Evolutionary conservation across 1,284 basidiomycete genomes (phyloP), one percentile per base, ranked within the genome.

Genomic region (Peniophora sp.): DNA sequence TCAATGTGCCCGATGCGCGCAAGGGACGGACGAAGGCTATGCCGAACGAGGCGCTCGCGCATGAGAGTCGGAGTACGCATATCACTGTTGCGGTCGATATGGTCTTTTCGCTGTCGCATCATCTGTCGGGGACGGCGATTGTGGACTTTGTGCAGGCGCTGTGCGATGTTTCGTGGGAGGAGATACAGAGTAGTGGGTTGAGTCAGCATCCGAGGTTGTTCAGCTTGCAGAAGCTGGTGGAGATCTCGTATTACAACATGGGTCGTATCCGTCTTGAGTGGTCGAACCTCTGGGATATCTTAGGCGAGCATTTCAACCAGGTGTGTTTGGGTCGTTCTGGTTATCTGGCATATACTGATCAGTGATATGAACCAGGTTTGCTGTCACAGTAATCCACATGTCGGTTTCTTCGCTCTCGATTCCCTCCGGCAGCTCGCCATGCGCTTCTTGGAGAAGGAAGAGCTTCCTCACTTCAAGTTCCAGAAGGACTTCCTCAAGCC

Each of bases 201-300:
- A 95, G 93, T 6, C 87, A 93, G 57, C 88, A 92, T 61, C 97
- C 97, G 2, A 83, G 97, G 45, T 76, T 98, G 53, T 99, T 99
- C 75, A 97, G 95, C 67, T 72, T 99, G 56, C 97, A 99, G 67
- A 99, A 99, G 71, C 75, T 99, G 45, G 97, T 99, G 46, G 97
- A 99, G 66, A 99, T 99, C 57, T 97, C 94, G 20, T 99, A 99
- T 70, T 99, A 99, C 74, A 99, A 99, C 71, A 99, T 99, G 97
- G 87, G 78, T 55, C 89, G 97, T 53, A 99, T 99, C 65, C 91
- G 97, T 67, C 74, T 99, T 53, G 97, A 99, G 66, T 99, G 97
- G 97, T 95, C 92, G 2, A 90, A 93, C 68, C 79, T 99, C 56
- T 99, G 97, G 97, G 84, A 89, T 55, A 99, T 99, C 53, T 75